Conservation (phyloP, 2,329 filamentous ascomycete genomes). For the Diaporthe caulivora region DNA sequence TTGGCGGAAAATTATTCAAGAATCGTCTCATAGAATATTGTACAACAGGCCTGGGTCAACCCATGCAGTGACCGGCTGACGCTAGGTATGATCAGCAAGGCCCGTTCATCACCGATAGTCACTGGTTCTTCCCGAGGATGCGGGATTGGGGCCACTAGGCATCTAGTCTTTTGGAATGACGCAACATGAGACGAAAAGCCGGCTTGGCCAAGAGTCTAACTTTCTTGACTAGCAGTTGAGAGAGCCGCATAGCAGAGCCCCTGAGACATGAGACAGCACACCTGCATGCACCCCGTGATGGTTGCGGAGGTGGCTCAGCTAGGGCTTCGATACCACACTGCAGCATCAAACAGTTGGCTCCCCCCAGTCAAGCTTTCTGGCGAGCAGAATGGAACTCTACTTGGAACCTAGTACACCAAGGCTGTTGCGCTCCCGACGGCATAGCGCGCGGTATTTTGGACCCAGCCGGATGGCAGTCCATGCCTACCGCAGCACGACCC, state of each 20-base stretch:
- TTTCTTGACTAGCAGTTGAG: background rate
- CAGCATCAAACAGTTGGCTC: background rate
- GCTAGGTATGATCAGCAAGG: constrained; percentile 20
- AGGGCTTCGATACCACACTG: background rate
- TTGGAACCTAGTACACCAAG: background rate
- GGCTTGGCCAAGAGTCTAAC: constrained; percentile 22
- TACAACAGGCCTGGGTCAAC: no score
- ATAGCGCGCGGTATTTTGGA: background rate
- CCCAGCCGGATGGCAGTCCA: background rate
- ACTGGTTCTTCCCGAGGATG: background rate
- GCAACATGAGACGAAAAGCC: constrained; percentile 25
- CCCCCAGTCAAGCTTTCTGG: background rate
- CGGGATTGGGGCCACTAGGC: background rate
- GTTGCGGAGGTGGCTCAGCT: constrained; percentile 25
- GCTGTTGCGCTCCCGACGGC: background rate
- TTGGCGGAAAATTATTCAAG: background rate
- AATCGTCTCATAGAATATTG: background rate
- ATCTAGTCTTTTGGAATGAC: constrained; percentile 24
- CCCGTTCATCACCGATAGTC: background rate
- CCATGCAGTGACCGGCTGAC: background rate
- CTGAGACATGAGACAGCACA: constrained; percentile 23
- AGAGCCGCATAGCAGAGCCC: constrained; percentile 16
- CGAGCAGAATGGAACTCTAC: background rate
- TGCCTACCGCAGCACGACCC: background rate
- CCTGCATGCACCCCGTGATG: background rate